Conservation (phyloP, 352 stramenopile species). For the Peronosclerospora sorghi region DNA sequence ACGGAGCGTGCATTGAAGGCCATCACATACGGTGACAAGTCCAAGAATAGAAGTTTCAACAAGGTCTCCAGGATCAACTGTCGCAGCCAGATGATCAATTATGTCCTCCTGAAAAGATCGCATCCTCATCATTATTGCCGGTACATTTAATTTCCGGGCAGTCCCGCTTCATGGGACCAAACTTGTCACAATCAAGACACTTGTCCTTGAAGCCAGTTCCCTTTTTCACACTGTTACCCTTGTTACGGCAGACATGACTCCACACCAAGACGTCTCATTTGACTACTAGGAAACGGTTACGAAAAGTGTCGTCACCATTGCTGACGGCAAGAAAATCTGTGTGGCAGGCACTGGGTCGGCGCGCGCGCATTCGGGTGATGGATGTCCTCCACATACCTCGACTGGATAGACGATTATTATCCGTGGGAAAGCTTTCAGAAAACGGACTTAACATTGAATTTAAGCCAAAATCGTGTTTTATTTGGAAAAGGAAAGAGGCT, state of each 20-base stretch:
- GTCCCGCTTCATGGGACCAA: too few species aligned
- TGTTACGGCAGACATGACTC: slow-evolving; percentile 9
- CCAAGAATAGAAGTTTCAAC: neutral
- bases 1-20: neutral
- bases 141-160: neutral
- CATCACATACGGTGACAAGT: neutral
- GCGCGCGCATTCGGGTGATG: neutral
- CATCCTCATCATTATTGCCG: neutral
- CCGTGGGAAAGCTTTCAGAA: slow-evolving; percentile 8
- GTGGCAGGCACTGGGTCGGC: too few species aligned
- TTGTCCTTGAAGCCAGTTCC: too few species aligned
- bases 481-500: neutral
- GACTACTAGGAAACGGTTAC: slow-evolving; percentile 1
- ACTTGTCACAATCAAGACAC: too few species aligned
- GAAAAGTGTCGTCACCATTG: slow-evolving; percentile 10
- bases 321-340: slow-evolving; percentile 2
- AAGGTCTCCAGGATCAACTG: too few species aligned
- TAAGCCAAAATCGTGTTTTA: neutral
- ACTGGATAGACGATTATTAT: slow-evolving; percentile 9
- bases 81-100: neutral
- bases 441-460: slow-evolving; percentile 6
- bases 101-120: too few species aligned
- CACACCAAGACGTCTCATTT: neutral
- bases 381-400: slow-evolving; percentile 7
- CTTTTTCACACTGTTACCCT: too few species aligned